Evolutionary conservation across 2,329 filamentous ascomycete genomes (phyloP).

Genomic region (Fusarium sp.): DNA sequence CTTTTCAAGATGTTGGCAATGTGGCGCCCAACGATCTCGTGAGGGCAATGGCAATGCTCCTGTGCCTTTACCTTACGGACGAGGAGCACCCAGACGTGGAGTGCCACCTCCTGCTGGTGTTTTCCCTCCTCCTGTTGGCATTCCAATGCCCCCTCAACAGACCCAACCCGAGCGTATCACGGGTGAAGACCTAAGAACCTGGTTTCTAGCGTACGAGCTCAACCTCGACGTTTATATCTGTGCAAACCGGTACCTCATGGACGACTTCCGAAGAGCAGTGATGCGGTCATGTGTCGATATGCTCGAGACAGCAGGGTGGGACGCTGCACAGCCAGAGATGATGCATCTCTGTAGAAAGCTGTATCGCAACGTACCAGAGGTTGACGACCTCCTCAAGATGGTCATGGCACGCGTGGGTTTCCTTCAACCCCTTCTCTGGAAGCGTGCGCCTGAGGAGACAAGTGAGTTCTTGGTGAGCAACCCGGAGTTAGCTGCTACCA

Average conservation of each 20-base stretch:
- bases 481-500: conserved; percentile 58
- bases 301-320: conserved; percentile 56
- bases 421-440: conserved; percentile 58
- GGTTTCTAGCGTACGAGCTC: conserved; percentile 59
- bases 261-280: conserved; percentile 57
- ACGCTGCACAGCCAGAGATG: conserved; percentile 57
- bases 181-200: conserved; percentile 59
- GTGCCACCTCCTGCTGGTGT: conserved; percentile 3
- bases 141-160: conserved; percentile 1
- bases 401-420: conserved; percentile 62
- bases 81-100: conserved; percentile 14
- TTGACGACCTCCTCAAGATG: conserved; percentile 59
- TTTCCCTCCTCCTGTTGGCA: neutral
- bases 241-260: conserved; percentile 60
- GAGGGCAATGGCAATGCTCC: neutral
- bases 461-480: conserved; percentile 56
- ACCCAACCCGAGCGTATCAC: conserved; percentile 48
- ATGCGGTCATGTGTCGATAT: conserved; percentile 58
- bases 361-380: conserved; percentile 55
- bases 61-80: neutral
- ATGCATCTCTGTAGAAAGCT: conserved; percentile 57
- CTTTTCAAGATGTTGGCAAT: conserved; percentile 39
- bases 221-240: conserved; percentile 62
- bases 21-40: conserved; percentile 34
- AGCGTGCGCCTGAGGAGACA: conserved; percentile 54